Percentiles rank a stretch among this genome's conserved stretches.
Conservation (phyloP, 441 rosid genomes). For the Aleurites moluccanus region DNA sequence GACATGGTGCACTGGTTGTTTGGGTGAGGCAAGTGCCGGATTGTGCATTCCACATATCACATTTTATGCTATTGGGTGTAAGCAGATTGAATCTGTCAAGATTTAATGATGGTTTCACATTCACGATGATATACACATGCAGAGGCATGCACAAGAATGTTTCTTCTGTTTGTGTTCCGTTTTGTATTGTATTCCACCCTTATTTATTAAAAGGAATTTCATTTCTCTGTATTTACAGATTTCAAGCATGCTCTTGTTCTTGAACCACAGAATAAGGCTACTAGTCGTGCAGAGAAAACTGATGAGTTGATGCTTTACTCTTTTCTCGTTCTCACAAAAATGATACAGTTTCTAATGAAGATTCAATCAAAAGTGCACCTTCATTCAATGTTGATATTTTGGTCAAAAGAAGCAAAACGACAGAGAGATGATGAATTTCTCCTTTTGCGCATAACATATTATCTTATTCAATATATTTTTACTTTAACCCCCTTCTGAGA, state of each 20-base stretch:
- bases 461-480: not conserved
- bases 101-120: not conserved
- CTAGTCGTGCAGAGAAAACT: conserved; percentile 57
- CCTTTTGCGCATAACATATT: conserved; percentile 6
- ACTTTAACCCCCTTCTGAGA: not conserved
- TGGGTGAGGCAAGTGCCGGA: not conserved
- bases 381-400: not conserved
- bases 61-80: not conserved
- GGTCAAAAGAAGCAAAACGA: too few relatives aligned
- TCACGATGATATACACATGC: not conserved
- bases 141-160: not conserved
- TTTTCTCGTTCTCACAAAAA: not conserved
- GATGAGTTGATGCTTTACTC: conserved; percentile 39
- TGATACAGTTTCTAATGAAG: conserved; percentile 2
- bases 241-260: conserved; percentile 85
- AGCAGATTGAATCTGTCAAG: not conserved
- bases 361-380: not conserved
- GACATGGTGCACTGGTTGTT: not conserved
- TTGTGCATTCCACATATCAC: not conserved
- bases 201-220: not conserved
- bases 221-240: conserved; percentile 46
- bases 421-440: too few relatives aligned
- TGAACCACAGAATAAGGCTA: conserved; percentile 83
- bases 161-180: not conserved
- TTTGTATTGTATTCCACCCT: not conserved